Percentiles rank a stretch among this genome's conserved stretches.
These are phyloP conservation scores for Selenicereus undatus DNA, from an alignment of 148 eudicot genomes.

Conservation along the genomic window DNA sequence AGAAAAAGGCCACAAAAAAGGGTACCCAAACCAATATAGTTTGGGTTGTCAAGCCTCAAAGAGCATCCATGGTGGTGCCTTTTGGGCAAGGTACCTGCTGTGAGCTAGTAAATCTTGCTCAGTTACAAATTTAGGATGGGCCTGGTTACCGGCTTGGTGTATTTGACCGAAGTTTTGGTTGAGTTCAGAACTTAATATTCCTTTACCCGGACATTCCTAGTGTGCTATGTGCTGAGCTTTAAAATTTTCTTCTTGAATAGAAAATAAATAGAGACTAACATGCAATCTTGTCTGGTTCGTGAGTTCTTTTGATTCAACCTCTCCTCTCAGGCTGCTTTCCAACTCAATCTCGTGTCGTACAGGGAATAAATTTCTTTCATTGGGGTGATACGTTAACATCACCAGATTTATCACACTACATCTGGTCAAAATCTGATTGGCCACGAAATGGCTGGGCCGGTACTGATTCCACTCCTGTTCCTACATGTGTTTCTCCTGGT, in stretches of 20 bases:
- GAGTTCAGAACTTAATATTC: neutral
- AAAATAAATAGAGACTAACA: neutral
- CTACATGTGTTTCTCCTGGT: slow-evolving; percentile 79
- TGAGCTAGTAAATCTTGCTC: neutral
- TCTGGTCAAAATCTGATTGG: slow-evolving; percentile 95
- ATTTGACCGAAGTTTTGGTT: neutral
- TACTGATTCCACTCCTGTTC: slow-evolving; percentile 68
- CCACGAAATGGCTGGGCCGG: slow-evolving; percentile 93
- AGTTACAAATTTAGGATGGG: neutral
- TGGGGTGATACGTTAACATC: slow-evolving; percentile 55
- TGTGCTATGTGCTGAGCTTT: neutral
- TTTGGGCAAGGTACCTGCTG: slow-evolving; percentile 5
- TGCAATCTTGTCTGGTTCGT: neutral
- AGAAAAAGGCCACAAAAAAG: neutral
- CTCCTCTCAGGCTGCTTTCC: slow-evolving; percentile 2
- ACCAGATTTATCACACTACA: slow-evolving; percentile 46
- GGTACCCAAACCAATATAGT: neutral
- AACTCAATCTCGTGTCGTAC: slow-evolving; percentile 24
- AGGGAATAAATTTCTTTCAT: slow-evolving; percentile 83
- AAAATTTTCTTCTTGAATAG: neutral
- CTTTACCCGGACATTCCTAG: neutral
- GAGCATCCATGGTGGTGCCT: neutral
- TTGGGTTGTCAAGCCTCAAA: neutral
- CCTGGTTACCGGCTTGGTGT: neutral
- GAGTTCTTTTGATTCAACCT: neutral